A percentile compares a stretch with the other conserved stretches of the same genome.
Evolutionary conservation across 2,329 filamentous ascomycete genomes (phyloP).

Genomic region (Epichloe uncinata): DNA sequence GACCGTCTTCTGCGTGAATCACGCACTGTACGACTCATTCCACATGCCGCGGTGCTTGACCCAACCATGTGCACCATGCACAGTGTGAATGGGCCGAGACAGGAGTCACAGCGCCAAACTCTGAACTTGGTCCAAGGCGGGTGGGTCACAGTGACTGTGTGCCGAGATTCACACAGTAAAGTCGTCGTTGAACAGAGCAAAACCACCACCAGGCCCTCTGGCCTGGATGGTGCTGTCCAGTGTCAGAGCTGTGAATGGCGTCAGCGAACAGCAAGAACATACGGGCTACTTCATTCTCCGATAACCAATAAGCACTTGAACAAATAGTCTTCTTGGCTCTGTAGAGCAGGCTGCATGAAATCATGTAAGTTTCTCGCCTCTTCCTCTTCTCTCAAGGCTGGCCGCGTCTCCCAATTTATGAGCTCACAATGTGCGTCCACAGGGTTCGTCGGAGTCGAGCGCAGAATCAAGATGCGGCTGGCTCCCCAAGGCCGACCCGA

Average conservation of each 20-base stretch:
- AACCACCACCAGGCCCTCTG: neutral
- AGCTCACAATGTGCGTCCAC: neutral
- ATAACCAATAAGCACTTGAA: too few species aligned
- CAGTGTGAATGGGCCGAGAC: constrained; percentile 7
- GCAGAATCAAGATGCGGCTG: constrained; percentile 8
- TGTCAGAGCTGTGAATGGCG: neutral
- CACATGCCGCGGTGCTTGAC: neutral
- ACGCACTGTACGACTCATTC: neutral
- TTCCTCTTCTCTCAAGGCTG: neutral
- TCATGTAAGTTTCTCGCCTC: constrained; percentile 3
- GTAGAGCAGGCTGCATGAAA: neutral
- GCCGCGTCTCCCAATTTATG: neutral
- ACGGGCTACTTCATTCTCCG: too few species aligned
- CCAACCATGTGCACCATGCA: neutral
- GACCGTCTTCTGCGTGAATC: constrained; percentile 1
- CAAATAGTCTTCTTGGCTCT: neutral
- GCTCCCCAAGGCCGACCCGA: constrained; percentile 14
- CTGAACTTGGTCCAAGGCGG: neutral
- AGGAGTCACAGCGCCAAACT: neutral
- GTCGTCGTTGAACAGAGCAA: neutral
- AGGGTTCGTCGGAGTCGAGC: constrained; percentile 6
- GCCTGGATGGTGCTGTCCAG: neutral
- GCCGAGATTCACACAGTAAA: neutral
- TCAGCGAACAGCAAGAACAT: neutral
- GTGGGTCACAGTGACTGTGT: neutral